Evolutionary conservation across 2,329 filamentous ascomycete species (phyloP).

Genomic region (Trematosphaeria pertusa): DNA sequence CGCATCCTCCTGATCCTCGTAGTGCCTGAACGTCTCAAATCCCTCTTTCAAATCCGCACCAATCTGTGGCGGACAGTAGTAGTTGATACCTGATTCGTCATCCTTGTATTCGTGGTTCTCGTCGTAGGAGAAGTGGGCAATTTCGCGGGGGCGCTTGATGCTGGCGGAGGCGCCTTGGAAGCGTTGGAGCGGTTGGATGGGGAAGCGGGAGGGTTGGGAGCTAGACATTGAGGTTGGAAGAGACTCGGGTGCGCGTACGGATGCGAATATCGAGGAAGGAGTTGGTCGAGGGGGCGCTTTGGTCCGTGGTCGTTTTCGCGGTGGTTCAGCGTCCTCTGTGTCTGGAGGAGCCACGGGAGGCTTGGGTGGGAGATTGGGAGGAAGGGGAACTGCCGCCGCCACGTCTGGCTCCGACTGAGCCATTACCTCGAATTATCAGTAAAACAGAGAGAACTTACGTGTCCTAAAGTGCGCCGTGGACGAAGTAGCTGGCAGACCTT

Average conservation of each 20-base stretch:
- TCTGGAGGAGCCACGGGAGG: conserved; percentile 14
- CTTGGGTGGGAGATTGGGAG: conserved; percentile 10
- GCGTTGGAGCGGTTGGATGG: conserved; percentile 40
- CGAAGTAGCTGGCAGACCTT: too few relatives aligned
- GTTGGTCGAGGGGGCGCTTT: conserved; percentile 39
- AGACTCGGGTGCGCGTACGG: too few relatives aligned
- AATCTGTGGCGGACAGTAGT: conserved; percentile 81
- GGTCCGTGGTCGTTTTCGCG: conserved; percentile 40
- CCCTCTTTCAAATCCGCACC: conserved; percentile 79
- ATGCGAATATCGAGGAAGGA: conserved; percentile 6
- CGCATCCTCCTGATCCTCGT: conserved; percentile 82
- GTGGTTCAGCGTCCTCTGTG: conserved; percentile 24
- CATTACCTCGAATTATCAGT: too few relatives aligned
- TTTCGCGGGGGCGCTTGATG: conserved; percentile 68
- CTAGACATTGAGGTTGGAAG: not conserved
- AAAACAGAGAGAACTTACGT: too few relatives aligned
- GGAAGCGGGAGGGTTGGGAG: conserved; percentile 22
- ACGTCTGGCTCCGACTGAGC: too few relatives aligned
- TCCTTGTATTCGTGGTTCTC: conserved; percentile 77
- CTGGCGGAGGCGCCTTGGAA: conserved; percentile 43
- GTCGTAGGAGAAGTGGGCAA: conserved; percentile 93
- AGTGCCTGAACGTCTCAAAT: conserved; percentile 81
- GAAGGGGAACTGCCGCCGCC: not conserved
- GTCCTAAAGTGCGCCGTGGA: too few relatives aligned
- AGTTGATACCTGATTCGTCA: conserved; percentile 80